Evolutionary conservation across 2,329 filamentous ascomycete species (phyloP), one percentile per base, ranked within the genome.

Genomic region (Diaporthe humulicola): DNA sequence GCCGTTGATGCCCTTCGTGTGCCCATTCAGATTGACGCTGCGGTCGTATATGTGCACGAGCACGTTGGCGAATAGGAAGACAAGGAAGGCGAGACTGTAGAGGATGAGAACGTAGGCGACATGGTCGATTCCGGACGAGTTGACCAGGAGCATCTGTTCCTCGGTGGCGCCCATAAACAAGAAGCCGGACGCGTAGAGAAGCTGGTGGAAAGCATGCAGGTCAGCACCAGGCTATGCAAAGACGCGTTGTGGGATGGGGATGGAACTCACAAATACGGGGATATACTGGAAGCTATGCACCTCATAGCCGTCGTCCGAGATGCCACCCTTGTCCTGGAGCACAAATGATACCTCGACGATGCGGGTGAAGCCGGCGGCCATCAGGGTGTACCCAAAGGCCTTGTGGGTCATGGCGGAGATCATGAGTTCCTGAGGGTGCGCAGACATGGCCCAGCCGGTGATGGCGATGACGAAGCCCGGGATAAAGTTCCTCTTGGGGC

Each of bases 101-200:
- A 98, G 87, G 71, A 98, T 96, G 36, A 99, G 89, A 54, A 98
- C 91, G 83, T 98, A 99, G 7, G 96, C 93, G 56, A 98, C 94
- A 81, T 97, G 95, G 36, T 95, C 95, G 80, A 98, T 92, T 75
- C 92, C 89, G 0, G 94, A 93, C 52, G 90, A 87, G 54, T 91
- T 89, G 7, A 98, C 87, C 2, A 98, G 87, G 30, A 88, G 81
- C 94, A 98, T 98, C 84, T 98, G 97, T 85, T 99, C 96, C 83
- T 98, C 97, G 0, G 95, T 98, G 22, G 97, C 96, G 42, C 95
- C 94, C 95, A 98, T 98, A 86, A 99, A 99, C 54, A 99, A 89
- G 85, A 98, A 98, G 1, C 97, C 97, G 4, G 96, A 94, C 8
- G 96, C 95, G 80, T 94, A 98, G 38, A 99, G 90, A 54, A 98